These are phyloP conservation scores for Babesia sp. DNA, from an alignment of 169 alveolate species.

Conservation along the genomic window DNA sequence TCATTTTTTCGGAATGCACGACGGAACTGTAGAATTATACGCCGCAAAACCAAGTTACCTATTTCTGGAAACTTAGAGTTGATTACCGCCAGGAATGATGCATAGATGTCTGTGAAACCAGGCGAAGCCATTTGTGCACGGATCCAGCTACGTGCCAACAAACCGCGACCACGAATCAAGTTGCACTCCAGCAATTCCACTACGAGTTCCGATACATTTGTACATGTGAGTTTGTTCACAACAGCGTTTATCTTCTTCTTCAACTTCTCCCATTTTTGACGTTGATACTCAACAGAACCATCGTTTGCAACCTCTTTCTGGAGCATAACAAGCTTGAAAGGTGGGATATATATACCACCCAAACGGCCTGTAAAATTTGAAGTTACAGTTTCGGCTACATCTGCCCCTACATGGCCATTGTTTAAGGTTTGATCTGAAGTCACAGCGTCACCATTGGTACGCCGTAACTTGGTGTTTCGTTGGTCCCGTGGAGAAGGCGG, in stretches of 20 bases:
- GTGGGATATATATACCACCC: constrained; percentile 98
- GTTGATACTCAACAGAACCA: constrained; percentile 89
- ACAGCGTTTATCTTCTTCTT: constrained; percentile 93
- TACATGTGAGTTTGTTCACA: constrained; percentile 92
- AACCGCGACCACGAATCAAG: constrained; percentile 96
- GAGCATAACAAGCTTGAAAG: constrained; percentile 91
- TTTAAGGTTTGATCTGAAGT: background rate
- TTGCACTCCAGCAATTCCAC: constrained; percentile 95
- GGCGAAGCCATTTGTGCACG: constrained; percentile 98
- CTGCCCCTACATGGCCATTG: constrained; percentile 28
- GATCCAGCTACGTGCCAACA: constrained; percentile 92
- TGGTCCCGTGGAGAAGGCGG: constrained; percentile 10
- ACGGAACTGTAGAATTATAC: constrained; percentile 91
- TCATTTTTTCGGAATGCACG: constrained; percentile 90
- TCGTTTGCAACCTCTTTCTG: constrained; percentile 88
- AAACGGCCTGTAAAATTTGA: constrained; percentile 1
- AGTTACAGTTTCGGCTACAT: background rate
- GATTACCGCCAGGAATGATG: constrained; percentile 94
- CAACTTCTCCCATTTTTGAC: constrained; percentile 96
- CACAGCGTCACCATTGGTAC: background rate
- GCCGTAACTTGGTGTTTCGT: constrained; percentile 3
- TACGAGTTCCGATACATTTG: constrained; percentile 82
- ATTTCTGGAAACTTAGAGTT: constrained; percentile 98
- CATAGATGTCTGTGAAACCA: constrained; percentile 94
- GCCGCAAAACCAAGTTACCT: constrained; percentile 90